Conservation (phyloP, 2,329 filamentous ascomycete species). For the Talaromyces sp. region DNA sequence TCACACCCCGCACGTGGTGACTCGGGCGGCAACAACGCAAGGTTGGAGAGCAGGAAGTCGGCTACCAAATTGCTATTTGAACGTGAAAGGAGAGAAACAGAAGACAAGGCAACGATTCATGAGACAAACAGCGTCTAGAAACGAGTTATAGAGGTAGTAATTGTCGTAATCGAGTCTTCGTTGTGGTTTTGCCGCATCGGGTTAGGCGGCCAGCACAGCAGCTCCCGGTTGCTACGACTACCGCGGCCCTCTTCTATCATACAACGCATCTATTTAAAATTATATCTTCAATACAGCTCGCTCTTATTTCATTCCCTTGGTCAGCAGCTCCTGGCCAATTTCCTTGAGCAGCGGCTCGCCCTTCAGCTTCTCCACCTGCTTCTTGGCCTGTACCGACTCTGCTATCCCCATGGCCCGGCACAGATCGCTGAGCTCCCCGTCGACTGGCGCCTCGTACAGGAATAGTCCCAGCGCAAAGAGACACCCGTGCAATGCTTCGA, state of each 20-base stretch:
- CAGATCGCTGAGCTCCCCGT: conserved; percentile 75
- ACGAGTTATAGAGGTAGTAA: background rate
- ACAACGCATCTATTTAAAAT: background rate
- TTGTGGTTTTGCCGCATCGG: conserved; percentile 22
- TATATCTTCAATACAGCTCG: background rate
- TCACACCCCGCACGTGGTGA: background rate
- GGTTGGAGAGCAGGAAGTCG: background rate
- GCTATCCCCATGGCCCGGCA: conserved; percentile 70
- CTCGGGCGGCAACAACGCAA: background rate
- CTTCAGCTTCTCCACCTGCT: conserved; percentile 49
- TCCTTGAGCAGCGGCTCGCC: conserved; percentile 53
- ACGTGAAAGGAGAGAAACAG: background rate
- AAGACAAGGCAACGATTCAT: background rate
- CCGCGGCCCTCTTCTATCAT: background rate
- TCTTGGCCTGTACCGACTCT: conserved; percentile 53
- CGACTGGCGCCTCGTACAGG: conserved; percentile 61
- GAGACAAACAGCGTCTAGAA: background rate
- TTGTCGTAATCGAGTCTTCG: conserved; percentile 1
- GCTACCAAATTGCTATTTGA: background rate
- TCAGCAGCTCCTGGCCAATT: conserved; percentile 40
- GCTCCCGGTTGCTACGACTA: conserved; percentile 8
- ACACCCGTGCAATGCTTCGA: conserved; percentile 70
- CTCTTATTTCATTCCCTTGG: conserved; percentile 24
- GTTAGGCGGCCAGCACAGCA: conserved; percentile 6
- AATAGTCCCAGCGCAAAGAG: conserved; percentile 71